Conservation (phyloP, 1,284 basidiomycete species). For the Rhizoctonia solani region DNA sequence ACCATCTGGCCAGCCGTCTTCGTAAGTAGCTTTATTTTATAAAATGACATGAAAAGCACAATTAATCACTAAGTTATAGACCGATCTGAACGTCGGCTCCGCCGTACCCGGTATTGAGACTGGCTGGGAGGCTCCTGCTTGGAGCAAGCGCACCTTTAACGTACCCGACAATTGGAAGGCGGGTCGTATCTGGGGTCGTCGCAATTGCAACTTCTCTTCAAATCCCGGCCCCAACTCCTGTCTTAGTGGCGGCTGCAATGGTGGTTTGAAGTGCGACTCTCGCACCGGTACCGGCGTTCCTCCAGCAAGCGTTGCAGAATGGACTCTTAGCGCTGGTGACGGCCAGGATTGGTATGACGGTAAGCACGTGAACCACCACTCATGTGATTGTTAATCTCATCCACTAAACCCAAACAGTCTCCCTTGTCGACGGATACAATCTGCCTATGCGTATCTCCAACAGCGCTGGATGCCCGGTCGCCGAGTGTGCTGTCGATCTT, state of each 20-base stretch:
- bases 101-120: conserved; percentile 40
- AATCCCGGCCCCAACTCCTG: conserved; percentile 59
- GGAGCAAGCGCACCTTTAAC: no score
- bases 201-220: conserved; percentile 3
- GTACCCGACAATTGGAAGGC: no score
- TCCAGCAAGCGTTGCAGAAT: conserved; percentile 15
- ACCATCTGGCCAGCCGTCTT: no score
- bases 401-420: conserved; percentile 33
- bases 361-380: background rate
- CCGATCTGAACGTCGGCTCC: conserved; percentile 38
- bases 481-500: conserved; percentile 36
- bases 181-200: no score
- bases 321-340: conserved; percentile 24
- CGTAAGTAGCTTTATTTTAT: conserved; percentile 48
- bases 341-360: conserved; percentile 39
- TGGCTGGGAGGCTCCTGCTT: conserved; percentile 52
- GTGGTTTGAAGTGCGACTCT: conserved; percentile 58
- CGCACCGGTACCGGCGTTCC: no score
- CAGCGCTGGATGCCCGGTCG: conserved; percentile 24
- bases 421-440: conserved; percentile 42
- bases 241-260: conserved; percentile 52
- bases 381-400: background rate
- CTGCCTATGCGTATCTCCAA: conserved; percentile 40
- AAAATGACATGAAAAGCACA: conserved; percentile 41
- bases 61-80: background rate